A percentile compares a stretch with the other conserved stretches of the same genome.
These are phyloP conservation scores for Polygonum aviculare DNA, from an alignment of 148 eudicot genomes.

Conservation along the genomic window DNA sequence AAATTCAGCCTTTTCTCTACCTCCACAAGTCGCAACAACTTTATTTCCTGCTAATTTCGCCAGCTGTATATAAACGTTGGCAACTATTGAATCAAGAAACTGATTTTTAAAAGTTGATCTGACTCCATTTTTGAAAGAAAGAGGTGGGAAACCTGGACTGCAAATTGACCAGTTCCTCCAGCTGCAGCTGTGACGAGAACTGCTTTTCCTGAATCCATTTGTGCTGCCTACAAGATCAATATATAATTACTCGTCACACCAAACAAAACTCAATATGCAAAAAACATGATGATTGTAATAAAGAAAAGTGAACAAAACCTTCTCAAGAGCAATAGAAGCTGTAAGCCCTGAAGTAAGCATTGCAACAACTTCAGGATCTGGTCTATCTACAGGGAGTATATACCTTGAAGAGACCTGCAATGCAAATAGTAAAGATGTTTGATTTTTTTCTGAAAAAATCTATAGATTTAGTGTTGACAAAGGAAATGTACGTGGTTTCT, in stretches of 20 bases:
- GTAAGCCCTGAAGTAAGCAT: conserved; percentile 99
- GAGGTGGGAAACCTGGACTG: conserved; percentile 65
- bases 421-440: conserved; percentile 10
- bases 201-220: conserved; percentile 67
- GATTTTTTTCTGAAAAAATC: not conserved
- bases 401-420: conserved; percentile 73
- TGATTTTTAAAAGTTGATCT: not conserved
- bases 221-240: conserved; percentile 57
- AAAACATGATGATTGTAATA: not conserved
- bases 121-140: not conserved
- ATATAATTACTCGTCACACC: not conserved
- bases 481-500: not conserved
- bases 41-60: conserved; percentile 94
- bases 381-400: conserved; percentile 86
- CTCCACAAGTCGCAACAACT: conserved; percentile 95
- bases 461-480: not conserved
- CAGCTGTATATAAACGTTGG: conserved; percentile 41
- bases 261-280: not conserved
- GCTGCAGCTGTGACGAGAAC: conserved; percentile 98
- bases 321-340: conserved; percentile 90
- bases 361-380: conserved; percentile 94
- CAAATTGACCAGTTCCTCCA: conserved; percentile 98
- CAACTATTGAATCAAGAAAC: not conserved
- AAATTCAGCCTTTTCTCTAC: conserved; percentile 66
- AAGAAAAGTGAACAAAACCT: conserved; percentile 33